Base-by-base conservation (phyloP, 768 basidiomycete species). In the Suillus tomentosus region DNA sequence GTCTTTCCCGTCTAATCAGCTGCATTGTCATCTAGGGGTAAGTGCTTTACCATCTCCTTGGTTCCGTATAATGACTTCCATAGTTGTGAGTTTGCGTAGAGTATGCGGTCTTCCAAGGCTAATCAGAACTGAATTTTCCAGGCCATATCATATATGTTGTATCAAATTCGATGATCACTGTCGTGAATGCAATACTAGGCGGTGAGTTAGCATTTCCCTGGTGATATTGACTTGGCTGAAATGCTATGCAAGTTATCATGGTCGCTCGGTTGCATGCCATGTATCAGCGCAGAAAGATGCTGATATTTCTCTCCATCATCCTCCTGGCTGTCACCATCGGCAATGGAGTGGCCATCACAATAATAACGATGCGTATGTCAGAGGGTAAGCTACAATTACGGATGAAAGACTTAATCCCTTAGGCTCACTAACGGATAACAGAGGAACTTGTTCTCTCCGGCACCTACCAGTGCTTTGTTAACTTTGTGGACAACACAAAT, bases 251-350 rank as follows among this genome's bases (percentile, higher is more conserved):
- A 50, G 50, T 24, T 3, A 50, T 50, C 24, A 50, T 50, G 24
- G 27, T 50, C 50, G 50, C 50, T 50, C 50, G 50, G 27, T 31
- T 50, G 14, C 50, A 50, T 27, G 50, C 50, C 24, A 50, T 50
- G 50, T 50, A 50, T 17, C 50, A 50, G 15, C 15, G 50, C 50
- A 24, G 8, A 50, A 27, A 27, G 8, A 15, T 50, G 15, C 24
- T 50, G 14, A 53, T 19, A 31, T 31, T 31, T 53, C 51, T 53
- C 9, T 17, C 9, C 2, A 17, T 5, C 17, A 5, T 31, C 15
- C 17, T 53, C 27, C 27, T 53, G 27, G 27, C 27, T 17, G 17
- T 31, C 17, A 53, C 15, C 17, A 53, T 53, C 9, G 27, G 17
- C 51, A 27, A 5, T 17, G 51, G 17, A 31, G 51, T 31, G 17